A percentile compares a stretch with the other conserved stretches of the same genome.
These are phyloP conservation scores for Herpotrichia juniperi DNA, from an alignment of 2,329 filamentous ascomycete species.

Conservation along the genomic window DNA sequence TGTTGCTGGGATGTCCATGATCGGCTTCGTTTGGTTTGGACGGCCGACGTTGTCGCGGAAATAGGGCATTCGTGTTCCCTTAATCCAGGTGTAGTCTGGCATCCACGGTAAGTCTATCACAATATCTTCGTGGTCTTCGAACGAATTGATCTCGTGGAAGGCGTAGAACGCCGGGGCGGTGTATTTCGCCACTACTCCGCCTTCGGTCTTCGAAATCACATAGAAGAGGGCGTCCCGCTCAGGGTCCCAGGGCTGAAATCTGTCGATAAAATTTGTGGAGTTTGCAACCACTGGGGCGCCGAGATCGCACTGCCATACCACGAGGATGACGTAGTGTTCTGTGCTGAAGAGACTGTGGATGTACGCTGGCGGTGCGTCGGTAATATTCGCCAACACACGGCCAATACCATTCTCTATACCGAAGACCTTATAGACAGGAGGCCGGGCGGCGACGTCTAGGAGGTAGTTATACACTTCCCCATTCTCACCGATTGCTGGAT, in stretches of 20 bases:
- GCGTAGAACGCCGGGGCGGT: conserved; percentile 11
- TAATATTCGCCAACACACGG: conserved; percentile 11
- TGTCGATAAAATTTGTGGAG: conserved; percentile 3
- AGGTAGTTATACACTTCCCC: conserved; percentile 13
- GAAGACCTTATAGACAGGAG: conserved; percentile 15
- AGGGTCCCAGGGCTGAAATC: conserved; percentile 10
- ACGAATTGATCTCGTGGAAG: conserved; percentile 15
- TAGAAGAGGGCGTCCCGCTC: conserved; percentile 8
- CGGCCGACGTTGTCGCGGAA: neutral
- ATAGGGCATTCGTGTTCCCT: neutral
- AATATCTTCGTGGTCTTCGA: conserved; percentile 10
- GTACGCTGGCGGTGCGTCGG: conserved; percentile 10
- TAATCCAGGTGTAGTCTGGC: conserved; percentile 1
- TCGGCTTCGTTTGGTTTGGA: neutral
- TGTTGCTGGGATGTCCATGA: conserved; percentile 2
- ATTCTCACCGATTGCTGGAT: conserved; percentile 8
- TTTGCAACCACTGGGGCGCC: too few species aligned
- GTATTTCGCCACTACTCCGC: conserved; percentile 9
- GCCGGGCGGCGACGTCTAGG: conserved; percentile 3
- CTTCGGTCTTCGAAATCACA: conserved; percentile 9
- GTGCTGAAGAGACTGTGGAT: conserved; percentile 10
- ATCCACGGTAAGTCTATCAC: conserved; percentile 6
- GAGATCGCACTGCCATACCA: conserved; percentile 10
- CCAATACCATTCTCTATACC: conserved; percentile 6
- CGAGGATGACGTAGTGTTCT: conserved; percentile 11